A percentile compares a stretch with the other conserved stretches of the same genome.
Evolutionary conservation across 306 rosid species (phyloP).

Genomic region (Glycyrrhiza uralensis): DNA sequence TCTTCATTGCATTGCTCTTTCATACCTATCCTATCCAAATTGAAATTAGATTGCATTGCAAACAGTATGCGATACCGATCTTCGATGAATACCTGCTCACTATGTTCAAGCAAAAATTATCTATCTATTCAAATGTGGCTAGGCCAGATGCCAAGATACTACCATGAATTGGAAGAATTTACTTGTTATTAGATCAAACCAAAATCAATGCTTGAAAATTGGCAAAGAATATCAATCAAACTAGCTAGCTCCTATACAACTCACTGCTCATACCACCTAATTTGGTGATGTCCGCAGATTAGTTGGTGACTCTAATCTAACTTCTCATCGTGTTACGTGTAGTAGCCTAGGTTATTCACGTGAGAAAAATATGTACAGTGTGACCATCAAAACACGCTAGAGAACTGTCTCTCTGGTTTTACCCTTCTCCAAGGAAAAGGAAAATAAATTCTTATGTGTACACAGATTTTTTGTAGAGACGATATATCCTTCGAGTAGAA

Average conservation of each 20-base stretch:
- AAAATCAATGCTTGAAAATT: not conserved
- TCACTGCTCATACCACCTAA: not conserved
- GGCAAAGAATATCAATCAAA: not conserved
- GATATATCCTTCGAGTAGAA: not conserved
- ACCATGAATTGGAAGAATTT: not conserved
- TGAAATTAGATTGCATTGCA: too few species aligned
- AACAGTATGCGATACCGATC: too few species aligned
- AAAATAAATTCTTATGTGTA: not conserved
- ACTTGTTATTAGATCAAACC: not conserved
- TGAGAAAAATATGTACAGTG: slow-evolving; percentile 12
- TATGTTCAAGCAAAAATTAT: too few species aligned
- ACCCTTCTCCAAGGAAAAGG: not conserved
- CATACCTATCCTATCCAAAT: too few species aligned
- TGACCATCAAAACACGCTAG: not conserved
- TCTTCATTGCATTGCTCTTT: too few species aligned
- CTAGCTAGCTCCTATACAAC: not conserved
- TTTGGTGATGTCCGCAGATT: not conserved
- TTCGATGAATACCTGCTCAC: too few species aligned
- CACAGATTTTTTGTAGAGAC: not conserved
- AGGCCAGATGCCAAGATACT: not conserved
- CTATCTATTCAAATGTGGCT: not conserved
- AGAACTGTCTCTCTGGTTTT: not conserved
- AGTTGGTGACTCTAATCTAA: not conserved
- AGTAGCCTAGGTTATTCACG: not conserved
- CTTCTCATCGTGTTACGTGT: not conserved